phyloP scores from a whole-genome alignment of 2,329 filamentous ascomycete species.

The Madurella mycetomatis region DNA sequence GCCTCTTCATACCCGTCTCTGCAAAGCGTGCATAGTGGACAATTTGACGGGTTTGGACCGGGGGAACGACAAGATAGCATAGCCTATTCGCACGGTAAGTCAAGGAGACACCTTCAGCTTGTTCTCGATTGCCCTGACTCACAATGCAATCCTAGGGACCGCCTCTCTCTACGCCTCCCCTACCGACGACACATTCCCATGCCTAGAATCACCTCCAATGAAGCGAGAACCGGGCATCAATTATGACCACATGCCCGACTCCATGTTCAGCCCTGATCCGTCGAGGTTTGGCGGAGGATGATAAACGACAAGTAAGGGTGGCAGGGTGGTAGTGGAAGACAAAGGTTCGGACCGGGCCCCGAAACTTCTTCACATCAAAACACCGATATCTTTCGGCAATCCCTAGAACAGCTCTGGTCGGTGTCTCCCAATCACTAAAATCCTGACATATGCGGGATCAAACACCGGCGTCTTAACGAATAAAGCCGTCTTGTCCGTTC shows the following conservation, averaged over 20 bases:
- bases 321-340: no score
- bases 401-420: no score
- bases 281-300: slow-evolving; percentile 8
- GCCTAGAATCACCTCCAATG: slow-evolving; percentile 17
- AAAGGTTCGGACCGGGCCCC: no score
- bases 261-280: slow-evolving; percentile 27
- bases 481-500: no score
- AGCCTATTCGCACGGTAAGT: slow-evolving; percentile 25
- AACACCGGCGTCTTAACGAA: no score
- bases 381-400: no score
- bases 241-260: slow-evolving; percentile 38
- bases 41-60: slow-evolving; percentile 14
- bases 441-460: no score
- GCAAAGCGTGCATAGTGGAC: slow-evolving; percentile 12
- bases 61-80: slow-evolving; percentile 23
- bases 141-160: slow-evolving; percentile 1
- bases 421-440: no score
- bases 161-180: slow-evolving; percentile 22
- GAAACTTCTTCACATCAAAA: no score
- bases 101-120: neutral
- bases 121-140: neutral
- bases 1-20: slow-evolving; percentile 19
- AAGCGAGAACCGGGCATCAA: slow-evolving; percentile 28
- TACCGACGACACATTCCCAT: slow-evolving; percentile 17
- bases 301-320: neutral